Evolutionary conservation across 2,329 filamentous ascomycete genomes (phyloP).

Genomic region (Penicillium olsonii): DNA sequence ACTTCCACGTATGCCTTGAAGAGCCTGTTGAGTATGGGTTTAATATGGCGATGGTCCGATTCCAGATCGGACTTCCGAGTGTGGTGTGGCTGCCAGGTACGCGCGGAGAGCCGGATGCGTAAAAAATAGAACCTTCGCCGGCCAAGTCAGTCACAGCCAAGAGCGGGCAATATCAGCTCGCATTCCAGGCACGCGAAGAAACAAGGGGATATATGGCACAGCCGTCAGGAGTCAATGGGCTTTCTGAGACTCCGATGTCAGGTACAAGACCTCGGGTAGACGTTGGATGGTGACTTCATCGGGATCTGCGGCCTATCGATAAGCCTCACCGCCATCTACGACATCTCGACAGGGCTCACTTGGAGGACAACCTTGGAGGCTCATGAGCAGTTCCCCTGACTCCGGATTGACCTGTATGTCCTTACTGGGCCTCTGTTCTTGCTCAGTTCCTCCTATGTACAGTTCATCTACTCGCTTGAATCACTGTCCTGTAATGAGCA

Average conservation of each 20-base stretch:
- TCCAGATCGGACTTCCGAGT: constrained; percentile 9
- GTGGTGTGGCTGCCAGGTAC: constrained; percentile 2
- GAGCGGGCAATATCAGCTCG: not conserved
- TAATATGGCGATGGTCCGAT: constrained; percentile 5
- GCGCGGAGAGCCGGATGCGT: constrained; percentile 7
- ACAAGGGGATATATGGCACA: not conserved
- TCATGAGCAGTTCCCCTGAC: constrained; percentile 20
- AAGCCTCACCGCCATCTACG: not conserved
- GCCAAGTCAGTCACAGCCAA: not conserved
- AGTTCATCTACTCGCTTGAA: too few relatives aligned
- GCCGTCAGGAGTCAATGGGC: not conserved
- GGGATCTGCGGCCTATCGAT: not conserved
- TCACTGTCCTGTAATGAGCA: too few relatives aligned
- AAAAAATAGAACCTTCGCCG: constrained; percentile 3
- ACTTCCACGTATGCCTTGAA: not conserved
- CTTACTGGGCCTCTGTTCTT: too few relatives aligned
- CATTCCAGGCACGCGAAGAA: not conserved
- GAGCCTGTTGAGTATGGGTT: not conserved
- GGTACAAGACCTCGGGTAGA: not conserved
- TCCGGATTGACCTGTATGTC: too few relatives aligned
- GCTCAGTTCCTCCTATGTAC: too few relatives aligned
- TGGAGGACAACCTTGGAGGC: too few relatives aligned
- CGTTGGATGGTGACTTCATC: not conserved
- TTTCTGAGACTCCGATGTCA: not conserved
- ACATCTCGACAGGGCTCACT: too few relatives aligned